Evolutionary conservation across 225 moss, liverwort and hornwort genomes (phyloP).

Genomic region (Pseudisothecium myosuroides): DNA sequence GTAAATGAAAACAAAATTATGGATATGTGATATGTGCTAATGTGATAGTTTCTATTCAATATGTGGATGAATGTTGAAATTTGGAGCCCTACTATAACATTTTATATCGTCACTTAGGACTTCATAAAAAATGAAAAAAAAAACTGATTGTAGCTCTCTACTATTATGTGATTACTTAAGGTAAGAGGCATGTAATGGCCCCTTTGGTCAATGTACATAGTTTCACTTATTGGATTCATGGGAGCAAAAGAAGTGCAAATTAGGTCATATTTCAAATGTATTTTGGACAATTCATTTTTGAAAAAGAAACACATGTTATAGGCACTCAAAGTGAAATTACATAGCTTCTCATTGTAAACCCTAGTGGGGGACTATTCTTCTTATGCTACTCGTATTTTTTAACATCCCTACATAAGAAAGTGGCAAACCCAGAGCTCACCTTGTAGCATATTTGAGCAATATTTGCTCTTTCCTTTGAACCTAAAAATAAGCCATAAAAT

Average conservation of each 20-base stretch:
- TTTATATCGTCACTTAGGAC: too few species aligned
- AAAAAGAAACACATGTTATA: not conserved
- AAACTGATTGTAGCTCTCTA: not conserved
- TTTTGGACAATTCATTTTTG: not conserved
- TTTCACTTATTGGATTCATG: not conserved
- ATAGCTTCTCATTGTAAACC: accelerated
- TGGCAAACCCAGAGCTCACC: not conserved
- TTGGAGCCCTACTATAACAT: too few species aligned
- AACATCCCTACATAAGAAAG: not conserved
- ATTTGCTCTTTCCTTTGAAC: not conserved
- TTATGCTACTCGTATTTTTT: not conserved
- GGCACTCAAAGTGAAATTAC: not conserved
- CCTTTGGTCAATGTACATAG: not conserved
- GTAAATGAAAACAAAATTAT: too few species aligned
- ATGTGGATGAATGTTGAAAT: too few species aligned
- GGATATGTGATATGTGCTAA: too few species aligned
- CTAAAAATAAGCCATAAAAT: too few species aligned
- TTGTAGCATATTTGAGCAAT: accelerated
- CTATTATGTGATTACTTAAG: not conserved
- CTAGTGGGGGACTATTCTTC: accelerated
- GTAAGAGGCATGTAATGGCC: not conserved
- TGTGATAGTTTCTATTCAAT: too few species aligned
- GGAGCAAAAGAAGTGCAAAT: not conserved
- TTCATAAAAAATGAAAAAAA: too few species aligned
- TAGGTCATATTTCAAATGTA: not conserved